Evolutionary conservation across 306 rosid genomes (phyloP), one percentile per base, ranked within the genome.

Genomic region (Cucurbita maxima): DNA sequence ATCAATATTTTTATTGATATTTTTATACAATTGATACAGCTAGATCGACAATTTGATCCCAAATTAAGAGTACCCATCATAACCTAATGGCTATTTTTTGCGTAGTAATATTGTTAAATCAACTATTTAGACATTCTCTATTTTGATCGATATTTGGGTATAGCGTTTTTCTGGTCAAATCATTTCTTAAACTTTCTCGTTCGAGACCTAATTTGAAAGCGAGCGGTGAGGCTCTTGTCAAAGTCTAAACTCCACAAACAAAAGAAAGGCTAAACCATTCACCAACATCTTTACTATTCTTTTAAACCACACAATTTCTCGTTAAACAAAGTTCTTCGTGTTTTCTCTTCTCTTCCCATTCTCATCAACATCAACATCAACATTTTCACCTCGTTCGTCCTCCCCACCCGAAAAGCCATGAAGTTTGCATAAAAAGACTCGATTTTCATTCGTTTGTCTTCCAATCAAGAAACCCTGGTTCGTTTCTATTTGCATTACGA

Each of bases 231-330:
- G 70, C 6, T 40, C 4, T 38, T 60, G 6, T 7, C 50, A 40
- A 60, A 61, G 20, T 16, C 45, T 37, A 37, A 16, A 61, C 15
- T 61, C 48, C 34, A 18, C 34, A 41, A 41, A 63, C 34, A n/a
- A 40, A 18, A 14, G n/a, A 14, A 19, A 41, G 30, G 50, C 68
- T 60, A 66, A 44, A 43, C 72, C 54, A 66, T 66, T 38, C 72
- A 66, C 72, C 72, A 66, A 66, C 53, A 44, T 19, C 10, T 66
- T 66, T 41, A 34, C 72, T 66, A 66, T 66, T 66, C 18, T 66
- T 66, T 53, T 19, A 19, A 44, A 44, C 72, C 72, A 66, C 72
- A 66, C 72, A 66, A 66, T 66, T 66, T 18, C 30, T 5, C 20
- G 36, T 43, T 66, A 66, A 66, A 66, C 72, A 43, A 41, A 43